Base-by-base conservation (phyloP, 116 monocot species). In the Papilionanthe hybrid region DNA sequence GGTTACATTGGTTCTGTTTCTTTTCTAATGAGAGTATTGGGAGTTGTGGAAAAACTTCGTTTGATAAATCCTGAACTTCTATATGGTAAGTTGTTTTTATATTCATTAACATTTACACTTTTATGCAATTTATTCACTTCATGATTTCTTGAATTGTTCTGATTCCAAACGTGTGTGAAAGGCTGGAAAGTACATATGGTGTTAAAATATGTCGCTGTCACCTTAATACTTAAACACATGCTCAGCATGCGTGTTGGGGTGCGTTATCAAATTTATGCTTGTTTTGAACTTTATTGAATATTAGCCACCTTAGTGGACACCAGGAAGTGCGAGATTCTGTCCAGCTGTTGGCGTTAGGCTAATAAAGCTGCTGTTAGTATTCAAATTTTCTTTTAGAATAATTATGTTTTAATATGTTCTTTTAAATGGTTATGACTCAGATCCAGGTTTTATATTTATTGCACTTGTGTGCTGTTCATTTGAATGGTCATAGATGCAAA, bases 1-100 rank as follows among this genome's bases (percentile, higher is more conserved):
- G 99, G 99, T 77, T 99, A 95, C 84, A 99, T 99, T 88, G 95
- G 99, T 55, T 99, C 99, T 27, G 89, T 90, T 78, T 95, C 99
- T 63, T 95, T 99, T 85, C 83, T 99, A 72, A 78, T 87, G 55
- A 88, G 81, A 22, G 81, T 99, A 69, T 78, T 99, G 78, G 82
- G 91, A 93, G 99, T 99, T 68, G 95, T 93, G 23, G 85, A 95
- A 2, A 93, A 83, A 80, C 87, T 99, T 78, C 94, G 99, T 17
- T 89, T 87, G 25, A 84, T 93, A 22, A 99, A 99, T 84, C 99
- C 99, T 66, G 86, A 79, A 42, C 93, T 99, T 65, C 79, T 88
- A 66, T 95, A 99, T 90, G 99, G 99, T 99, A 88, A 80, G 27
- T 72, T 22, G 76, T 48, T 47, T 45, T 78, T 53, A 15, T 27